Base-by-base conservation (phyloP, 108 stramenopile species). In the Conticribra weissflogii region DNA sequence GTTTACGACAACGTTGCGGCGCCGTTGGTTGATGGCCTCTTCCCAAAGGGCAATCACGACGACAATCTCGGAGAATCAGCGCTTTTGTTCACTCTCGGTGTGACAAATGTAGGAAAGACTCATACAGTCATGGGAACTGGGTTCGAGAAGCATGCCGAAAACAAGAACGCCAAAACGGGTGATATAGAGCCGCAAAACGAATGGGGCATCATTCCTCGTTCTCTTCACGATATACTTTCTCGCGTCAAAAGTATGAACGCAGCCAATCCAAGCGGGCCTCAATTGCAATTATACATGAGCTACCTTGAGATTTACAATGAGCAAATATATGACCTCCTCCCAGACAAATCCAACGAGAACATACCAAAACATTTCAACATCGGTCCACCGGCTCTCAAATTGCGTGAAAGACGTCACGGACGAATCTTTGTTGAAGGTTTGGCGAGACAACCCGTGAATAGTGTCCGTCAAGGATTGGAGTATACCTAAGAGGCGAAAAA, bases 241-340 rank as follows among this genome's bases (percentile, higher is more conserved):
- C 68, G 82, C 12, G 56, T 88, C 53, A 63, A 76, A 9, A 27
- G 32, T 0, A 25, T 63, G 33, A 81, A 83, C 34, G 36, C 27
- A 12, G 19, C 30, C 25, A 48, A 54, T 24, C 34, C 61, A 4
- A 47, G 63, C 59, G 58, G 32, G 47, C 76, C 63, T 15, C 31
- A 54, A 46, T 59, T 83, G 41, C 60, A 88, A 56, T 50, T 95
- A 14, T 77, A 74, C 66, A 75, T 98, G 74, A 92, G 92, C 65
- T 98, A 89, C 80, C 80, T 98, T 31, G 98, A 99, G 72, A 94
- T 99, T 46, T 98, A 99, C 89, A 98, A 98, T 71, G 99, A 99
- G 69, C 84, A 97, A 36, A 76, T 98, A 8, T 97, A 81, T 61
- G 98, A 98, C 68, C 79, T 99, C 19, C 83, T 98, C 27, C 90